phyloP scores from a whole-genome alignment of 2,329 filamentous ascomycete species.

The Neopestalotiopsis clavispora region DNA sequence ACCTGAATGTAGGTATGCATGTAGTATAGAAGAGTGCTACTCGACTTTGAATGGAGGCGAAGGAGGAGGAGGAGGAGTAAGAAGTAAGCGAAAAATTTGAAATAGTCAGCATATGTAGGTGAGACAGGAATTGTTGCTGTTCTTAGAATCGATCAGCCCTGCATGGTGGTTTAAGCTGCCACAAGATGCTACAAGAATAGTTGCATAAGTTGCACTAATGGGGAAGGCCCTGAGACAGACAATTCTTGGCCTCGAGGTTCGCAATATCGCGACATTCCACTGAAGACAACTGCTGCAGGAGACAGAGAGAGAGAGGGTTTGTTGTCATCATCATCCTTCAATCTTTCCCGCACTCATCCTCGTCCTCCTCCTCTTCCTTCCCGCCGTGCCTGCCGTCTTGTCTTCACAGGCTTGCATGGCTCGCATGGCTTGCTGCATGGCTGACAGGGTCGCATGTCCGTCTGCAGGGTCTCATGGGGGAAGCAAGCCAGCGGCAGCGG shows the following conservation, averaged over 20 bases:
- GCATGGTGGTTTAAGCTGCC: neutral
- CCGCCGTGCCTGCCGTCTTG: too few relatives aligned
- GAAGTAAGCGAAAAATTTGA: neutral
- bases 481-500: neutral
- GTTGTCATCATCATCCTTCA: too few relatives aligned
- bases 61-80: neutral
- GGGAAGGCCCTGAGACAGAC: conserved; percentile 11
- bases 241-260: conserved; percentile 6
- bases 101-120: neutral
- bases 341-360: too few relatives aligned
- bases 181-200: conserved; percentile 2
- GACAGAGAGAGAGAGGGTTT: neutral
- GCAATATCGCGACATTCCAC: neutral
- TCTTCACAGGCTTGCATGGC: too few relatives aligned
- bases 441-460: too few relatives aligned
- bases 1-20: neutral
- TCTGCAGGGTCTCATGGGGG: neutral
- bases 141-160: neutral
- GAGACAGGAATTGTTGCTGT: neutral
- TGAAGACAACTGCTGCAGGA: neutral
- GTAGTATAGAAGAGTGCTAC: too few relatives aligned
- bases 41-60: neutral
- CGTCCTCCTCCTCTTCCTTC: too few relatives aligned
- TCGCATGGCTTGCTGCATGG: too few relatives aligned
- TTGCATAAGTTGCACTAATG: neutral